These are phyloP conservation scores for Russula vinacea DNA, from an alignment of 768 basidiomycete species.

Conservation along the genomic window DNA sequence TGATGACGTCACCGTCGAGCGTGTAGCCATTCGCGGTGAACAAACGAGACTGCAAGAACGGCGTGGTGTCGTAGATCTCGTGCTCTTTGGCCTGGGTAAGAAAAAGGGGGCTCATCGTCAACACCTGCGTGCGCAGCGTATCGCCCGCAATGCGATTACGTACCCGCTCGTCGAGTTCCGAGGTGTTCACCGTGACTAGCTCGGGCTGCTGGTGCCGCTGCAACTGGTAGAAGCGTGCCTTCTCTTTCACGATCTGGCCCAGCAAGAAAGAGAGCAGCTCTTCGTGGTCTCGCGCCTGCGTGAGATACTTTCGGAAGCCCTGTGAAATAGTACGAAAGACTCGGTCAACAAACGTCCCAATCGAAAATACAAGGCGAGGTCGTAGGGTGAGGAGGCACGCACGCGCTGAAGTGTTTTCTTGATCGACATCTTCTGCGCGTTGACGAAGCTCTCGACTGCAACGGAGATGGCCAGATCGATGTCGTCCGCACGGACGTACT, in stretches of 20 bases:
- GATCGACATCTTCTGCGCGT: conserved; percentile 95
- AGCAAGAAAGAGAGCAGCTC: conserved; percentile 93
- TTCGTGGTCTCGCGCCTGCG: conserved; percentile 93
- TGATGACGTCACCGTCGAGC: conserved; percentile 58
- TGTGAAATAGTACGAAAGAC: conserved; percentile 35
- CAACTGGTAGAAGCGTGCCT: conserved; percentile 77
- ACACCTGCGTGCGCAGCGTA: neutral
- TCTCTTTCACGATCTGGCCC: conserved; percentile 90
- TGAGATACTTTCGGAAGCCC: conserved; percentile 97
- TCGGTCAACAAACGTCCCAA: neutral
- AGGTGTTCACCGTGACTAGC: conserved; percentile 65
- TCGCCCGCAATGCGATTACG: conserved; percentile 34
- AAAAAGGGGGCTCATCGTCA: neutral
- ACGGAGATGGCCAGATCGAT: conserved; percentile 97
- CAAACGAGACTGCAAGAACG: conserved; percentile 82
- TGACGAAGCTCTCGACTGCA: conserved; percentile 92
- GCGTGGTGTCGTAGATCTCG: conserved; percentile 86
- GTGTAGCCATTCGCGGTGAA: conserved; percentile 90
- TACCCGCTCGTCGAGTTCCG: conserved; percentile 86
- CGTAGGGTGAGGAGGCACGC: conserved; percentile 34
- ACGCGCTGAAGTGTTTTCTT: conserved; percentile 97
- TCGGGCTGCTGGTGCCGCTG: conserved; percentile 77
- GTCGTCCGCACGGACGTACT: conserved; percentile 94
- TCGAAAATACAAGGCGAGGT: neutral
- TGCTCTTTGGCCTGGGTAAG: conserved; percentile 81